Evolutionary conservation across 176 grass and related monocot species (phyloP).

Genomic region (Areca catechu): DNA sequence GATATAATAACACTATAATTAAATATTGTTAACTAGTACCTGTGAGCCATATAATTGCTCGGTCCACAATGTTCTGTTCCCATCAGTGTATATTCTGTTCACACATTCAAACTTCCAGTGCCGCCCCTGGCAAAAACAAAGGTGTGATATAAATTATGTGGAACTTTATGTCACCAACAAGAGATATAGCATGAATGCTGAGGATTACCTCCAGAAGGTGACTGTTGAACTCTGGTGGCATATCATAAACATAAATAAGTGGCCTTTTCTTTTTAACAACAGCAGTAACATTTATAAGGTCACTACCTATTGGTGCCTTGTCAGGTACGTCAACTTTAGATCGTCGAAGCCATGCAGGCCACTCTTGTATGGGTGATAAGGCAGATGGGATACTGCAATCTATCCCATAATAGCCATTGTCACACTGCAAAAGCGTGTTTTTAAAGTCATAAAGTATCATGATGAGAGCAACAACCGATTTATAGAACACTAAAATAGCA

Average conservation of each 20-base stretch:
- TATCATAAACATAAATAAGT: constrained; percentile 96
- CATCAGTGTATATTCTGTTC: constrained; percentile 75
- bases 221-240: constrained; percentile 78
- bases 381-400: constrained; percentile 85
- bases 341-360: constrained; percentile 65
- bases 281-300: constrained; percentile 29
- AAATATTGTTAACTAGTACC: constrained; percentile 29
- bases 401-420: constrained; percentile 88
- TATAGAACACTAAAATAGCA: no score
- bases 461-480: background rate
- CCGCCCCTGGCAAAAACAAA: constrained; percentile 46
- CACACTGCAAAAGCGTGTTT: constrained; percentile 50
- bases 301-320: constrained; percentile 13
- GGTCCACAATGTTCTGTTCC: constrained; percentile 80
- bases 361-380: constrained; percentile 41
- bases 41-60: constrained; percentile 80
- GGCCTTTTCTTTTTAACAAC: constrained; percentile 67
- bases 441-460: constrained; percentile 29
- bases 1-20: no score
- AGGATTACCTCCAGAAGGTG: constrained; percentile 89
- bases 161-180: constrained; percentile 2
- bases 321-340: constrained; percentile 27
- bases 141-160: constrained; percentile 1
- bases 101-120: constrained; percentile 86
- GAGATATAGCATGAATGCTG: background rate